These are phyloP conservation scores for Chlorella sp. DNA, from an alignment of 139 green algal genomes.

Conservation along the genomic window DNA sequence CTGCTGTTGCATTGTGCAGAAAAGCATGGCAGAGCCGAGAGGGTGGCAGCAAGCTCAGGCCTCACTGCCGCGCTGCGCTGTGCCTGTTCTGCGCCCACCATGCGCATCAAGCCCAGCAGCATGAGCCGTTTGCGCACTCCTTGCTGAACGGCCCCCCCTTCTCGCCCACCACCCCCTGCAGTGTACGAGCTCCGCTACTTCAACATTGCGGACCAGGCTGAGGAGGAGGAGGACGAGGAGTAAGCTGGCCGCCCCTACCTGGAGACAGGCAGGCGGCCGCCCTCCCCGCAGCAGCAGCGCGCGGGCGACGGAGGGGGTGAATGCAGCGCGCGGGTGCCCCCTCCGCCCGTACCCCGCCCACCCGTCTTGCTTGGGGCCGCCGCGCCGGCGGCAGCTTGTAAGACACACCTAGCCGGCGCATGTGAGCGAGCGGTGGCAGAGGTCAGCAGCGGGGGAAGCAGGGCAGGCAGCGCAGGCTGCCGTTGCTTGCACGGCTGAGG, in stretches of 20 bases:
- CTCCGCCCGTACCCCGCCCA: not conserved
- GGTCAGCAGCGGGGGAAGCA: too few species aligned
- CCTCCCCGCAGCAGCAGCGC: not conserved
- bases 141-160: not conserved
- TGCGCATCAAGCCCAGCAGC: too few species aligned
- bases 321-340: constrained; percentile 29
- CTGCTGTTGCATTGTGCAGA: too few species aligned
- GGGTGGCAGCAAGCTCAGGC: too few species aligned
- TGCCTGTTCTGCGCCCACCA: too few species aligned
- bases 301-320: not conserved
- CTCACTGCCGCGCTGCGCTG: too few species aligned
- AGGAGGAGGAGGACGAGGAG: constrained; percentile 76
- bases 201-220: constrained; percentile 96
- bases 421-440: too few species aligned
- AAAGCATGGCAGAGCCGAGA: too few species aligned
- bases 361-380: not conserved
- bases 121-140: too few species aligned
- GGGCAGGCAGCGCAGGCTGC: not conserved
- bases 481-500: not conserved
- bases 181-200: constrained; percentile 99
- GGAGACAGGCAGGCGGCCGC: not conserved
- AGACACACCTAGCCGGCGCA: not conserved
- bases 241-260: not conserved
- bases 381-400: not conserved
- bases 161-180: not conserved